Conservation (phyloP, 371 early-diverging fungal species). For the Thermomucor indicae-seudaticae region DNA sequence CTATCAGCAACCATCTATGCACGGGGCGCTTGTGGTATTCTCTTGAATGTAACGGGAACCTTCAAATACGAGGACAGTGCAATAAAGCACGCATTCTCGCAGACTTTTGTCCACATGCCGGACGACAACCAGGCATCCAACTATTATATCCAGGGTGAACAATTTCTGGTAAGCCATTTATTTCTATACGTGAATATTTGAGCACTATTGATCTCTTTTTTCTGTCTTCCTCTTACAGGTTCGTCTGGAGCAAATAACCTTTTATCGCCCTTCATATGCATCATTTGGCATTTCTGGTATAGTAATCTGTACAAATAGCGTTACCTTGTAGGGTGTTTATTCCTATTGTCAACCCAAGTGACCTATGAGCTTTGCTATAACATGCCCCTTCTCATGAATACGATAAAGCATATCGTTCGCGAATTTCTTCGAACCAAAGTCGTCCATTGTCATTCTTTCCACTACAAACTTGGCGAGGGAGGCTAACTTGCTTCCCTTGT, state of each 20-base stretch:
- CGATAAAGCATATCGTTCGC: slow-evolving; percentile 19
- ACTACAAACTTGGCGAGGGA: slow-evolving; percentile 18
- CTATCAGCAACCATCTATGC: slow-evolving; percentile 38
- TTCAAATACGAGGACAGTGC: slow-evolving; percentile 60
- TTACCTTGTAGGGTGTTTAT: no score
- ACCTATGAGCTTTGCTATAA: no score
- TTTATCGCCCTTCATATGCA: no score
- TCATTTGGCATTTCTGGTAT: no score
- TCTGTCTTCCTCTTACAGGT: no score
- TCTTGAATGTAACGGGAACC: slow-evolving; percentile 53
- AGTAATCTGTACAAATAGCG: no score
- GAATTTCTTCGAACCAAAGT: slow-evolving; percentile 13
- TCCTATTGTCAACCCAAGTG: no score
- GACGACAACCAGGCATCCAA: slow-evolving; percentile 46
- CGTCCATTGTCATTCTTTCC: slow-evolving; percentile 31
- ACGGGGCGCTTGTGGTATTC: slow-evolving; percentile 45
- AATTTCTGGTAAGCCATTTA: slow-evolving; percentile 52
- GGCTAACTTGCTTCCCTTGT: slow-evolving; percentile 23
- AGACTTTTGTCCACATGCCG: slow-evolving; percentile 66
- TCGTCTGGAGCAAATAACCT: no score
- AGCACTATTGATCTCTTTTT: not conserved
- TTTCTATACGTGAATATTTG: slow-evolving; percentile 1
- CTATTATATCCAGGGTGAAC: slow-evolving; percentile 58
- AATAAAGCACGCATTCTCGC: slow-evolving; percentile 51
- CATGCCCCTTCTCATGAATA: slow-evolving; percentile 18